Conservation (phyloP, 1,284 basidiomycete genomes). For the Macrocystidia cucumis region DNA sequence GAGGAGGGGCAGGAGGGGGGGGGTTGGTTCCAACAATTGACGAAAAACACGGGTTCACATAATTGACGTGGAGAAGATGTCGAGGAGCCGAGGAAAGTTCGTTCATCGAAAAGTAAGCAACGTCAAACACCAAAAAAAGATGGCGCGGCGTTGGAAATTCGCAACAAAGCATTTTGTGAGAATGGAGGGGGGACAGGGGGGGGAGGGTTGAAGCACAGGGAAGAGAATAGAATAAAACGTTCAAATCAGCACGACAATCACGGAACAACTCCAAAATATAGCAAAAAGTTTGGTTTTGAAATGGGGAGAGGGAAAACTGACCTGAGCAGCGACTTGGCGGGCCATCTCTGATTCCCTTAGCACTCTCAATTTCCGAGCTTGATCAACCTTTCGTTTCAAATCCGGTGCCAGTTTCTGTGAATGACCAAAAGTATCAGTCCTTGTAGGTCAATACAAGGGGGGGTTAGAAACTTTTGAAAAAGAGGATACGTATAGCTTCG, state of each 20-base stretch:
- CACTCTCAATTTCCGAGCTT: conserved; percentile 45
- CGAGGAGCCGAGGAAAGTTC: too few species aligned
- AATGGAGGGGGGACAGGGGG: neutral
- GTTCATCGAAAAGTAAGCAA: too few species aligned
- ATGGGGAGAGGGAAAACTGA: conserved; percentile 19
- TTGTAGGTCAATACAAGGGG: conserved; percentile 6
- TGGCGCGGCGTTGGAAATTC: too few species aligned
- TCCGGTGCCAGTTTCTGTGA: conserved; percentile 61
- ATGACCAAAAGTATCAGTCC: conserved; percentile 7
- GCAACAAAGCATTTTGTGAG: too few species aligned
- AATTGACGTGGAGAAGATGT: too few species aligned
- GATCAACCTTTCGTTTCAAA: conserved; percentile 58
- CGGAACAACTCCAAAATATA: neutral
- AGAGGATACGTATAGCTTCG: too few species aligned
- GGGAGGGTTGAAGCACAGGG: neutral
- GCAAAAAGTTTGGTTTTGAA: conserved; percentile 2
- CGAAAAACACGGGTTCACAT: too few species aligned
- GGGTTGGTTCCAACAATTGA: too few species aligned
- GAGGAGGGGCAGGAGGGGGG: too few species aligned
- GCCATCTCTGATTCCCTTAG: conserved; percentile 47
- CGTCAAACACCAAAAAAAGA: too few species aligned
- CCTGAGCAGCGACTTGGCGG: conserved; percentile 49
- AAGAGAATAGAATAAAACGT: neutral
- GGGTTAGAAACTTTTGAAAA: too few species aligned
- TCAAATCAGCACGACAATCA: neutral